Evolutionary conservation across 768 basidiomycete species (phyloP), one percentile per base, ranked within the genome.

Genomic region (Solioccasus polychromus): DNA sequence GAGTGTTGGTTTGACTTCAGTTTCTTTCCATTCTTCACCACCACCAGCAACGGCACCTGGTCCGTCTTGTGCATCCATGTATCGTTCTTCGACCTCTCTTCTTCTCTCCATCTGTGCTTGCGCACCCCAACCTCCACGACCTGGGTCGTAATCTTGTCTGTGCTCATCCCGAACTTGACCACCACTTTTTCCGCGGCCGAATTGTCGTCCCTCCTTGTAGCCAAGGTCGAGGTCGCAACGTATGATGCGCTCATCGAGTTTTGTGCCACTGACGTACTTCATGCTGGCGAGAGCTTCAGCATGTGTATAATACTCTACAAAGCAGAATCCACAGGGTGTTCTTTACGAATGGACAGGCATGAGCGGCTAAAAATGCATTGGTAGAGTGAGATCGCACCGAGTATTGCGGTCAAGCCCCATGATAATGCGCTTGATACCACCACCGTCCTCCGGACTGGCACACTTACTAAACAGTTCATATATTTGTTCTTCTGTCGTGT

Each of bases 131-230:
- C 89, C 91, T 40, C 96, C 96, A 39, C 96, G 82, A 26, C 96
- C 96, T 45, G 92, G 85, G 64, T 98, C 93, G 61, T 94, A 99
- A 66, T 98, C 95, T 61, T 94, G 86, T 51, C 96, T 72, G 64
- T 96, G 96, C 62, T 99, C 96, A 61, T 99, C 96, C 55, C 95
- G 79, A 41, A 94, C 81, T 74, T 96, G 94, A 3, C 96, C 96
- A 25, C 96, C 96, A 53, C 91, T 94, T 68, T 94, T 97, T 22
- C 96, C 96, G 50, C 96, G 75, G 24, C 96, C 96, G 52, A 97
- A 99, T 68, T 99, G 96, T 51, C 96, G 75, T 12, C 95, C 95
- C 61, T 99, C 96, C 61, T 83, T 83, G 69, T 97, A 99, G 6
- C 96, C 96, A 22, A 93, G 75, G 72, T 99, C 96, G 60, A 99